Evolutionary conservation across 306 rosid species (phyloP), one percentile per base, ranked within the genome.

Genomic region (Rubus parviflorus): DNA sequence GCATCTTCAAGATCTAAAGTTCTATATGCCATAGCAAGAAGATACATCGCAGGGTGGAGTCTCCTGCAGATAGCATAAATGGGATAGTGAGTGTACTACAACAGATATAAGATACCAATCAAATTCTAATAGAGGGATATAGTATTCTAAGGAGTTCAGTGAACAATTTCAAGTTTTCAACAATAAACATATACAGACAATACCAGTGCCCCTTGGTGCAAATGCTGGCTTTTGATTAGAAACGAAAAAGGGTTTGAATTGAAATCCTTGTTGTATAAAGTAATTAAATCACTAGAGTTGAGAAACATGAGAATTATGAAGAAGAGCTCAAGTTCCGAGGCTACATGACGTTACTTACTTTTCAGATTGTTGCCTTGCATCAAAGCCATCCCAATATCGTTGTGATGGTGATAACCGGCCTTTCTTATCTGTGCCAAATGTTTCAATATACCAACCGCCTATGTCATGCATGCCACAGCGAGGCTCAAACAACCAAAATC

Each of bases 401-500:
- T 85, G 92, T 45, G 98, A 86, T 79, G 85, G 92, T 74, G 78
- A 77, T 19, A 90, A 88, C 64, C 84, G 90, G 45, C 98, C 97
- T 68, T 85, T 90, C 89, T 84, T 89, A 83, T 89, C 87, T 84
- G 86, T 92, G 61, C 98, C 97, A 64, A 88, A 94, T 73, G 97
- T 94, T 82, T 94, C 97, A 19, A 94, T 81, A 81, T 94, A 94
- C 98, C 98, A 94, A 70, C 98, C 98, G 68, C 97, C 97, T 67
- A 87, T 84, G 82, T 94, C 96, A 83, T 94, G 98, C 88, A 89
- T 82, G 82, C 92, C 93, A 85, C 97, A 90, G 22, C 98, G 97
- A 83, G 98, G 98, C 88, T 92, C 98, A 75, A 94, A 94, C 62
- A 94, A 89, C 98, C 98, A 92, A 90, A 83, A 92, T 89, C 98